Evolutionary conservation across 2,329 filamentous ascomycete genomes (phyloP).

Genomic region (Dactylellina cionopaga): DNA sequence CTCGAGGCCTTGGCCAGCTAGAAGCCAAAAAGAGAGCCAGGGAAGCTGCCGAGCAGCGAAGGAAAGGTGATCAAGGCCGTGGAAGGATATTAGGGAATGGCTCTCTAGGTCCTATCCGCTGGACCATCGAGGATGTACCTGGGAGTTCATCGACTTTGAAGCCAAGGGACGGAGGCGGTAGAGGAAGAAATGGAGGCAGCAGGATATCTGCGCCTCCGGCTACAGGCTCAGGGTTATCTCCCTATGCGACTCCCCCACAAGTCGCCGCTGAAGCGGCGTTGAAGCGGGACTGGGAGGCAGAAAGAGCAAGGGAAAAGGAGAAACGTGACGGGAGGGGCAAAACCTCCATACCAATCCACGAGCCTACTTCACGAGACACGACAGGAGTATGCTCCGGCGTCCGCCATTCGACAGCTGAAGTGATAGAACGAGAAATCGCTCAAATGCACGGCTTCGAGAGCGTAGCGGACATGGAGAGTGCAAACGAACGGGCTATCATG

Average conservation of each 20-base stretch:
- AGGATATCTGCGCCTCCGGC: conserved; percentile 12
- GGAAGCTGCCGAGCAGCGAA: conserved; percentile 76
- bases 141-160: conserved; percentile 32
- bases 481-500: conserved; percentile 86
- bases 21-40: conserved; percentile 81
- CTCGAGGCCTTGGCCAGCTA: conserved; percentile 69
- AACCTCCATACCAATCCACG: conserved; percentile 1
- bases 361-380: conserved; percentile 69
- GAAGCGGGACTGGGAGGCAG: conserved; percentile 35
- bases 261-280: conserved; percentile 46
- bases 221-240: not conserved
- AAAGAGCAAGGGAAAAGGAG: conserved; percentile 37
- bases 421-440: conserved; percentile 71
- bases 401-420: conserved; percentile 73
- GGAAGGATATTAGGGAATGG: conserved; percentile 78
- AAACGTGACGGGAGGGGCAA: not conserved
- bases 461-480: conserved; percentile 85
- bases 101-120: conserved; percentile 54
- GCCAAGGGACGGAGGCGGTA: conserved; percentile 18
- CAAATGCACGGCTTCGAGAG: conserved; percentile 80
- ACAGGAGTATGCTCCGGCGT: conserved; percentile 81
- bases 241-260: conserved; percentile 34
- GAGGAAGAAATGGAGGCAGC: not conserved
- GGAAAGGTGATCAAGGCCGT: conserved; percentile 68
- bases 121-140: conserved; percentile 38